Base-by-base conservation (phyloP, 768 basidiomycete species). In the Naganishia friedmannii region DNA sequence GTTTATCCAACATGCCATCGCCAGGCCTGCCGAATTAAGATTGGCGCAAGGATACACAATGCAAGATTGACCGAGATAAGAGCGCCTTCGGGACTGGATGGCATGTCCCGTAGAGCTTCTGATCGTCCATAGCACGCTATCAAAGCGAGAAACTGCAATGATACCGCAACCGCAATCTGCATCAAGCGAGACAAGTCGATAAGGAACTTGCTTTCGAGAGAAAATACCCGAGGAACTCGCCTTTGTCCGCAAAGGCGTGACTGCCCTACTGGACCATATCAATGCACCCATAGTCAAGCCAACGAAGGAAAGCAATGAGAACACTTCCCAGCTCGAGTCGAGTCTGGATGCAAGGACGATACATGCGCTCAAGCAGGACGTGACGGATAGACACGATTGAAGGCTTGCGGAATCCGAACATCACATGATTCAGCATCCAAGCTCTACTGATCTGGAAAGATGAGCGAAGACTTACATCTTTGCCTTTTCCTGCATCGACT, bases 341-440 rank as follows among this genome's bases (percentile, higher is more conserved):
- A 98, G 84, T 73, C 95, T 89, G 48, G 93, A 96, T 37, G 93
- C 92, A 72, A 97, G 84, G 67, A 98, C 94, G 55, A 96, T 90
- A 37, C 91, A 92, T 21, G 92, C 91, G 53, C 91, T 93, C 70
- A 96, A 88, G 37, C 91, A 92, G 54, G 93, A 93, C 2, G 82
- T 83, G 57, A 83, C 75, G 23, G 81, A 80, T 0, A 83, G 69
- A 7, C 80, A 81, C 0, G 78, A 80, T n/a, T 78, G 72, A n/a
- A 81, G 73, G 66, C 79, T 80, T 34, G 9, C 21, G 53, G 21
- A 51, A 51, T 42, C 15, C 34, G 42, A 13, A 3, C 23, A 29
- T 10, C 19, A 7, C 3, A 6, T 31, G 34, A n/a, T 6, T 23
- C 34, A 34, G 31, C 19, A 15, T 7, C 34, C 9, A 34, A 21